These are phyloP conservation scores for Venturia pyrina DNA, from an alignment of 2,329 filamentous ascomycete species.

Conservation along the genomic window DNA sequence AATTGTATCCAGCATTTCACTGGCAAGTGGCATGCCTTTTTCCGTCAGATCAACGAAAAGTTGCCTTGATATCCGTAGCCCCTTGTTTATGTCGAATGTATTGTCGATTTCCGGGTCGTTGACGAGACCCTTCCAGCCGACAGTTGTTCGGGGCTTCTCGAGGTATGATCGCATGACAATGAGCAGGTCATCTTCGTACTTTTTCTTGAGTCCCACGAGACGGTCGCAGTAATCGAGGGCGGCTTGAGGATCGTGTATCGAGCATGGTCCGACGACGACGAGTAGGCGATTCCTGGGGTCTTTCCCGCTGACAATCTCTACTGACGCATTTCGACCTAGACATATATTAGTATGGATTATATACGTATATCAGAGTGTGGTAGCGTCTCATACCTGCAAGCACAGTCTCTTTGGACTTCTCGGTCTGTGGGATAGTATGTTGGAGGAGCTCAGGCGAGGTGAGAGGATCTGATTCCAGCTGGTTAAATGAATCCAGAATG, in stretches of 20 bases:
- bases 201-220: conserved; percentile 70
- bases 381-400: conserved; percentile 25
- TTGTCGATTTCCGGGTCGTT: conserved; percentile 98
- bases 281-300: conserved; percentile 50
- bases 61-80: conserved; percentile 73
- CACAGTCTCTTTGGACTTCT: conserved; percentile 44
- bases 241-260: conserved; percentile 86
- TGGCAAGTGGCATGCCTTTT: conserved; percentile 91
- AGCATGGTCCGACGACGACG: conserved; percentile 89
- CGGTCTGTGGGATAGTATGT: conserved; percentile 65
- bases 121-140: conserved; percentile 98
- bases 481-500: not conserved
- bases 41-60: conserved; percentile 87
- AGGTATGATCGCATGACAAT: conserved; percentile 98
- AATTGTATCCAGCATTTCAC: conserved; percentile 97
- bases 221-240: conserved; percentile 89
- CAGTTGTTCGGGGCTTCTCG: conserved; percentile 95
- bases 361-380: not conserved
- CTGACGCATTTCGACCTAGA: conserved; percentile 47
- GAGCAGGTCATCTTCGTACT: conserved; percentile 78
- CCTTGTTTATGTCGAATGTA: conserved; percentile 99
- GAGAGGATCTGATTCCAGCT: conserved; percentile 48
- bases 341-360: not conserved
- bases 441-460: conserved; percentile 91
- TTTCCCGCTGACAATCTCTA: conserved; percentile 50